Base-by-base conservation (phyloP, 2,329 filamentous ascomycete species). In the Colletotrichum zoysiae region DNA sequence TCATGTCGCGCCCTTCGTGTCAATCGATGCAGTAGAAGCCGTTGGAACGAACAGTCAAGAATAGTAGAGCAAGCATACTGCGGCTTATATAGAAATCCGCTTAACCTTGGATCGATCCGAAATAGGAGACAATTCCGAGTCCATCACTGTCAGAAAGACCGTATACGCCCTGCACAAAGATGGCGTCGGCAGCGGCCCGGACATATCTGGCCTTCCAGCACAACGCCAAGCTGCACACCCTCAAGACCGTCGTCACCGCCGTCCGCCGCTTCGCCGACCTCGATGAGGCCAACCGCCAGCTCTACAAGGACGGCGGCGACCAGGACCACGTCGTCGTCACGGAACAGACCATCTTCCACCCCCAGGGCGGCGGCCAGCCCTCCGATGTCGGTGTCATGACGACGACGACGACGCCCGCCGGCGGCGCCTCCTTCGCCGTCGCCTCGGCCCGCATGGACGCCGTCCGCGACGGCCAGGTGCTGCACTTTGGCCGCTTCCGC, bases 361-460 rank as follows among this genome's bases (percentile, higher is more conserved):
- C 91, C 0, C 92, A 94, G 79, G 92, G 92, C 26, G 92, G 92
- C 71, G 92, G 92, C 9, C 92, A 94, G 76, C 92, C 92, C 0
- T 91, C 88, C 0, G 92, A 94, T 73, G 84, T 86, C 14, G 92
- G 92, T 26, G 81, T 77, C 51, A 91, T 94, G 73, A 81, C 80
- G 0, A 74, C 75, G 60, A 91, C 94, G 73, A 81, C 80, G 0
- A 74, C 75, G 60, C 63, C 76, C 1, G 38, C 75, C 2, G 75
- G 75, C 2, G 75, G 75, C 9, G 70, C 76, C 26, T 76, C 75
- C 0, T 91, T 93, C 74, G 76, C 83, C 26, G 89, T 93, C 11
- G 80, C 80, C 3, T 81, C 86, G 1, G 91, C 89, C 30, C 89
- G 91, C 64, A 87, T 85, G 80, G 86, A 86, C 59, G 81, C 83